A percentile compares a stretch with the other conserved stretches of the same genome.
Conservation (phyloP, 2,329 filamentous ascomycete species). For the Claviceps sp. region DNA sequence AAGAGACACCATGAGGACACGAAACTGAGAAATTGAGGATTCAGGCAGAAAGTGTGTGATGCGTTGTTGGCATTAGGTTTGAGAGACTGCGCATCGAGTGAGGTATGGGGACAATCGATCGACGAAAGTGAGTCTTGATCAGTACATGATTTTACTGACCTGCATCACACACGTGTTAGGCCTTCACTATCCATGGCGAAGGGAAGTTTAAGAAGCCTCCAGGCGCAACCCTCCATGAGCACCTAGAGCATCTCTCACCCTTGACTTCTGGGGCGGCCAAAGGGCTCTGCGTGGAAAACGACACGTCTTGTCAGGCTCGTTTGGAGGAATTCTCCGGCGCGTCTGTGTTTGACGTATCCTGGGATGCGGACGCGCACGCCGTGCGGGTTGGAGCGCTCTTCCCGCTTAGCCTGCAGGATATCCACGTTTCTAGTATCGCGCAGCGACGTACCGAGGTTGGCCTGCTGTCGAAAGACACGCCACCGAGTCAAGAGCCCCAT, state of each 20-base stretch:
- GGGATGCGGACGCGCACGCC: constrained; percentile 51
- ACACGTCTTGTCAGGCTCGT: constrained; percentile 35
- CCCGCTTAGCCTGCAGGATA: constrained; percentile 29
- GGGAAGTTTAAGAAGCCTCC: background rate
- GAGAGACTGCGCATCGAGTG: constrained; percentile 35
- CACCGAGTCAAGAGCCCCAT: constrained; percentile 47
- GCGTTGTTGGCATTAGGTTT: constrained; percentile 45
- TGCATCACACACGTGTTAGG: constrained; percentile 24
- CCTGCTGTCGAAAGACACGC: constrained; percentile 53
- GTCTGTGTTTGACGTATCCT: constrained; percentile 63
- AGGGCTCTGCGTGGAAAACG: constrained; percentile 34
- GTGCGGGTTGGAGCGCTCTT: constrained; percentile 54
- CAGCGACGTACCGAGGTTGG: constrained; percentile 64
- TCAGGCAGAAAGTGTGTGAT: constrained; percentile 34
- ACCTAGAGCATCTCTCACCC: constrained; percentile 40
- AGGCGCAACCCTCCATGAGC: constrained; percentile 42
- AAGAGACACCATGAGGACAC: background rate
- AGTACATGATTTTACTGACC: background rate
- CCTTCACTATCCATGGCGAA: constrained; percentile 43
- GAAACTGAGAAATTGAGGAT: background rate
- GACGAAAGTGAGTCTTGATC: background rate
- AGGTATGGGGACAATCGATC: constrained; percentile 11
- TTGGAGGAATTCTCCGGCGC: constrained; percentile 35
- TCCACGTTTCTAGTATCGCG: constrained; percentile 27
- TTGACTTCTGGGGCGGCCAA: constrained; percentile 40